These are phyloP conservation scores for Trichoderma simmonsii DNA, from an alignment of 2,329 filamentous ascomycete species.

Conservation along the genomic window DNA sequence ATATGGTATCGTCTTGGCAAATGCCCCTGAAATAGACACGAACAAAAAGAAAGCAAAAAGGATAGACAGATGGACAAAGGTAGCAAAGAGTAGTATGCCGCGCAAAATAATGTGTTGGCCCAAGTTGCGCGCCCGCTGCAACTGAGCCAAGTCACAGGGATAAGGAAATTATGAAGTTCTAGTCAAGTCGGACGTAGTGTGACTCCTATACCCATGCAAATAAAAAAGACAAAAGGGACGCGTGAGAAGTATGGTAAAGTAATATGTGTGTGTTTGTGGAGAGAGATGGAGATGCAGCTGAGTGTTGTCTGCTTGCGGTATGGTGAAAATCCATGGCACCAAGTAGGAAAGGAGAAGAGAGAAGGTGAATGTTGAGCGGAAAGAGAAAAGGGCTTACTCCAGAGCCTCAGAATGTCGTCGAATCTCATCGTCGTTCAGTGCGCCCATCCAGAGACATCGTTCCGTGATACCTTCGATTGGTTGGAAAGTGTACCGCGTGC, in stretches of 20 bases:
- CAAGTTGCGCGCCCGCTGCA: background rate
- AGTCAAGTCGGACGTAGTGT: background rate
- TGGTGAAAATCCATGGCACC: background rate
- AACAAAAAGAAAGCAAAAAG: slow-evolving; percentile 5
- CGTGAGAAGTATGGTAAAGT: background rate
- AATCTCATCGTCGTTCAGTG: slow-evolving; percentile 73
- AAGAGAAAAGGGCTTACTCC: slow-evolving; percentile 32
- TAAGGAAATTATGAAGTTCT: background rate
- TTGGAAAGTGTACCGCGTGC: slow-evolving; percentile 69
- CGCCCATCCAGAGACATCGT: slow-evolving; percentile 81
- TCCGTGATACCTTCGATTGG: slow-evolving; percentile 75
- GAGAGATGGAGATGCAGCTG: background rate
- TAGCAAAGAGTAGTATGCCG: slow-evolving; percentile 3
- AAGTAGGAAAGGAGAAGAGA: background rate
- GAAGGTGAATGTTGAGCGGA: background rate
- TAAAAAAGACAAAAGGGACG: background rate
- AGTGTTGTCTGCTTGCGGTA: background rate
- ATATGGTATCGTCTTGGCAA: slow-evolving; percentile 8
- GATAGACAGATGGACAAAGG: background rate
- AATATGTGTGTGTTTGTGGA: background rate
- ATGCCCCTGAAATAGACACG: slow-evolving; percentile 4
- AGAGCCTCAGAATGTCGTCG: slow-evolving; percentile 49
- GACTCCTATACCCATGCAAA: background rate
- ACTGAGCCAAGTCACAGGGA: background rate
- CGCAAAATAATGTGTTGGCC: slow-evolving; percentile 1